Evolutionary conservation across 495 filamentous ascomycete genomes (phyloP), one percentile per base, ranked within the genome.

Genomic region (Hyaloscypha finlandica): DNA sequence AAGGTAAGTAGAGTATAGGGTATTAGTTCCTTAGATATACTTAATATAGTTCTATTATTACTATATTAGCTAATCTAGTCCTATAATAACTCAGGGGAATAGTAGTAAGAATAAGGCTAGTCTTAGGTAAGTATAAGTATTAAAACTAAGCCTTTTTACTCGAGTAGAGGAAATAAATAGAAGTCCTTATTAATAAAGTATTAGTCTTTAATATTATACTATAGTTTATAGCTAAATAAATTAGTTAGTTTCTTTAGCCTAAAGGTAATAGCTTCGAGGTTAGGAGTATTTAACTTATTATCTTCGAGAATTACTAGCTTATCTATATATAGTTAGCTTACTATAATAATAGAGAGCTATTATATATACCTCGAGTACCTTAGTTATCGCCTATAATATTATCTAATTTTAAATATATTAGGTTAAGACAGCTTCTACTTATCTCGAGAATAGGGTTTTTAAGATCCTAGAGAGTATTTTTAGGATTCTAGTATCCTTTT

Each of bases 51-150:
- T 63, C 60, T 37, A 32, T 63, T 37, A 63, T 63, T 25, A 63
- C 22, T 52, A 63, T 63, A 20, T 25, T 63, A 37, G 37, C 33
- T 30, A 37, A 63, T 63, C 60, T 63, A 32, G 60, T 63, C 60
- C 52, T 48, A 11, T 63, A 37, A 48, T 48, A 33, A 22, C 12
- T 37, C 42, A 19, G 20, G 35, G 20, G 37, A 48, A 22, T 63
- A 22, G 14, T 63, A 22, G 8, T 56, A 32, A 56, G 8, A 56
- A 6, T 56, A 56, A 32, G 53, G 4, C 53, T 56, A 32, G 53
- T 32, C 4, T 63, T 63, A 37, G 37, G 60, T 37, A 35, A 29
- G 37, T 22, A 35, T 59, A 8, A 6, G 42, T 19, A 19, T 48
- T 16, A 19, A 59, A 59, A 3, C 37, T 30, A 63, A 63, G 45